These are phyloP conservation scores for Coelastrella sp. DNA, from an alignment of 139 green algal species.

Conservation along the genomic window DNA sequence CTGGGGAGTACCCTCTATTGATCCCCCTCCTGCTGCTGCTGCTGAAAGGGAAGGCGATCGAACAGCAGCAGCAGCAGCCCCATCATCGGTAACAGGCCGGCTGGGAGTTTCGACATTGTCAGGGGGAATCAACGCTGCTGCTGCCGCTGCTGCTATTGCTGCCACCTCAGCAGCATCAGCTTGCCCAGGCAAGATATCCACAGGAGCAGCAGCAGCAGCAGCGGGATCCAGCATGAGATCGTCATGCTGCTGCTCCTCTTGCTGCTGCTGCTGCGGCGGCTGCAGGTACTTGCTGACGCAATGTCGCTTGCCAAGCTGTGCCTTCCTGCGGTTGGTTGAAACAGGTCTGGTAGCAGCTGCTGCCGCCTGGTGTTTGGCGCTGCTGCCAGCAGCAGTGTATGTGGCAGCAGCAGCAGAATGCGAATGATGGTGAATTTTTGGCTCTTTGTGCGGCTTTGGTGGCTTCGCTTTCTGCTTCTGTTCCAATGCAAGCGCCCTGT, in stretches of 20 bases:
- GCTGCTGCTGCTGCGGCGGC: background rate
- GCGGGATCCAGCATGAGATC: background rate
- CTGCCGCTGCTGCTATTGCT: slow-evolving; percentile 26
- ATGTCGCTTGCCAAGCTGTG: slow-evolving; percentile 3
- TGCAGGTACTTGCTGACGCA: background rate
- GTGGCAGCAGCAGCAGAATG: background rate
- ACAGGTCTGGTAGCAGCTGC: slow-evolving; percentile 3
- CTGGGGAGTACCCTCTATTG: too few species aligned
- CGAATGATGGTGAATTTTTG: background rate
- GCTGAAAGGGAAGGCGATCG: background rate
- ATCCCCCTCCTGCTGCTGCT: slow-evolving; percentile 19
- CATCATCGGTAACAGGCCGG: background rate
- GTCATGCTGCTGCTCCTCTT: slow-evolving; percentile 25
- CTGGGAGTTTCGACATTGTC: background rate
- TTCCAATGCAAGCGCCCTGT: background rate
- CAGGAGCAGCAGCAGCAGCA: background rate
- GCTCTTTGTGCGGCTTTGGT: background rate
- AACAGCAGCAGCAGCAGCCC: background rate
- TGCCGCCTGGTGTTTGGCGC: background rate
- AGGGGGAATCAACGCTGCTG: background rate
- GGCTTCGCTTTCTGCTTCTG: slow-evolving; percentile 21
- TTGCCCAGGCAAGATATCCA: background rate
- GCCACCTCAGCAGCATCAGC: too few species aligned
- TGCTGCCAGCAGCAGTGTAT: slow-evolving; percentile 20
- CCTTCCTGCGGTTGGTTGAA: slow-evolving; percentile 11